These are phyloP conservation scores for Botrytis medusae DNA, from an alignment of 2,329 filamentous ascomycete species.

Conservation along the genomic window DNA sequence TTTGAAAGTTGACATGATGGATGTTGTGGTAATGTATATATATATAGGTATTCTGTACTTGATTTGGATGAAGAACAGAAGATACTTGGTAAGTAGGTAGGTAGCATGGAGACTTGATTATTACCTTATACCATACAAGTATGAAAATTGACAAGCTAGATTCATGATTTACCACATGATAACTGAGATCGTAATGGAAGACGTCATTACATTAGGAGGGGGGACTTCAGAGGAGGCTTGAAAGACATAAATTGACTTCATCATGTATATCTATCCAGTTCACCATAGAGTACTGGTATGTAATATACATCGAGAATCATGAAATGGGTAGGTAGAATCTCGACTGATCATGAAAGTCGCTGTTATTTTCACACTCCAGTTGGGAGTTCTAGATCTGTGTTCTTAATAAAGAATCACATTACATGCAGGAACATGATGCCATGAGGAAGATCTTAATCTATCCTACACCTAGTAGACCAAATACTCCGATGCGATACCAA, in stretches of 20 bases:
- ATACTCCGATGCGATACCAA: not conserved
- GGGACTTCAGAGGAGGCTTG: not conserved
- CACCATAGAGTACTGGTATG: not conserved
- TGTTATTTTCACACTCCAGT: not conserved
- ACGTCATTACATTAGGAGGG: not conserved
- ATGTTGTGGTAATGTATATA: not conserved
- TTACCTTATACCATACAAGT: not conserved
- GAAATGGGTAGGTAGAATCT: not conserved
- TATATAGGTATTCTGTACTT: not conserved
- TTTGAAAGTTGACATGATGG: slow-evolving; percentile 14
- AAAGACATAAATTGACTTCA: not conserved
- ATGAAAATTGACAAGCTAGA: not conserved
- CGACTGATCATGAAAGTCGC: not conserved
- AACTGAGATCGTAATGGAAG: not conserved
- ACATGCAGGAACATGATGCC: not conserved
- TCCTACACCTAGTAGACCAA: not conserved
- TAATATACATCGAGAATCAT: not conserved
- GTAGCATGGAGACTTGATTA: not conserved
- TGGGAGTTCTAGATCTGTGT: not conserved
- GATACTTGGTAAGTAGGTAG: not conserved
- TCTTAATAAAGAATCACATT: not conserved
- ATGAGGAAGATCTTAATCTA: not conserved
- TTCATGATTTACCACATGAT: not conserved
- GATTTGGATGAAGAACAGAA: not conserved
- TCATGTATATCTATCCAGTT: not conserved